phyloP scores from a whole-genome alignment of 495 filamentous ascomycete species.

The Neurospora sp. region DNA sequence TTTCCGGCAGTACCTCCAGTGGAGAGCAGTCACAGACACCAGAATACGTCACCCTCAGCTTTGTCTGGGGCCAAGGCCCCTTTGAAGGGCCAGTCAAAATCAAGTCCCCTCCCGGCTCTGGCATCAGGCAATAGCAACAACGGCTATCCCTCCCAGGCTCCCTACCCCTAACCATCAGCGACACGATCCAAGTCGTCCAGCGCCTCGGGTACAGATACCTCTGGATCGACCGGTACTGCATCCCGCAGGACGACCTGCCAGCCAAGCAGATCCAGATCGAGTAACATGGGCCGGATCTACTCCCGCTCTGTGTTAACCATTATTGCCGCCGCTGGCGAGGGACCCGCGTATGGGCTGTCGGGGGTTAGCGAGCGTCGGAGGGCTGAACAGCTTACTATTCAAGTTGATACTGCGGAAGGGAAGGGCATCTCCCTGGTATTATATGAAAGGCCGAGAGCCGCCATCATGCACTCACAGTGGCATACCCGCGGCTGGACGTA shows the following conservation, averaged over 20 bases:
- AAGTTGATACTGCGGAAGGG: neutral
- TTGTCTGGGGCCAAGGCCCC: neutral
- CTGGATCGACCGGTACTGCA: slow-evolving; percentile 19
- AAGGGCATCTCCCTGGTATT: neutral
- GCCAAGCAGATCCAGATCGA: slow-evolving; percentile 17
- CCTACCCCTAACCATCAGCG: neutral
- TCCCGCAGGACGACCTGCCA: slow-evolving; percentile 6
- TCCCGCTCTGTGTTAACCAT: slow-evolving; percentile 13
- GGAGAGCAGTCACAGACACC: neutral
- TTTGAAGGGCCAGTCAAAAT: neutral
- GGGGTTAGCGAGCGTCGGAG: slow-evolving; percentile 13
- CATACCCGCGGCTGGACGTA: slow-evolving; percentile 31
- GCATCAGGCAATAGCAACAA: neutral
- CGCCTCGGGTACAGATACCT: slow-evolving; percentile 1
- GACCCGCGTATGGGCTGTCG: slow-evolving; percentile 17
- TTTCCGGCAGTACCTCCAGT: neutral
- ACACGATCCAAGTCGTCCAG: neutral
- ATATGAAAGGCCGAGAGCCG: neutral
- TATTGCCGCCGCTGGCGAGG: slow-evolving; percentile 17
- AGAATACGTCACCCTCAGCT: neutral
- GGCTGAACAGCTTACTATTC: neutral
- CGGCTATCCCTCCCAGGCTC: neutral
- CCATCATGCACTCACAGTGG: slow-evolving; percentile 21
- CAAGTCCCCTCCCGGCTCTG: neutral
- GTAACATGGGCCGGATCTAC: slow-evolving; percentile 23